Evolutionary conservation across 1,139 yeast species (phyloP).

Genomic region (Candida tetrigidarum): DNA sequence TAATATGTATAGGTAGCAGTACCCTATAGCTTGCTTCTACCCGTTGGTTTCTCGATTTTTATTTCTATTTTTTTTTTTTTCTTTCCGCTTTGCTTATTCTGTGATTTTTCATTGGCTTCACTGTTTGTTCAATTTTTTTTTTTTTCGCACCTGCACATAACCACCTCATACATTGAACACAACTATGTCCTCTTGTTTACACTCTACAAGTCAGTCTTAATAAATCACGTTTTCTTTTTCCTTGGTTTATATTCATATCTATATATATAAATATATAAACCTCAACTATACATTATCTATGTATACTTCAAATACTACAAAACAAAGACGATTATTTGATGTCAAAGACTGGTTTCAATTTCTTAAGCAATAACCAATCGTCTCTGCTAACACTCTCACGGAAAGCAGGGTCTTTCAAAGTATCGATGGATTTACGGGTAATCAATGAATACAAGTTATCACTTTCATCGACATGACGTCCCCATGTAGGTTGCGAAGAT

Average conservation of each 20-base stretch:
- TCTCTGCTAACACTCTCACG: constrained; percentile 92
- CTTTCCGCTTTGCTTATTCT: constrained; percentile 3
- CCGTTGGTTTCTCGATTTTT: constrained; percentile 1
- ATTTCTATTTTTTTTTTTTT: constrained; percentile 4
- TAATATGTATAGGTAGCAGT: not conserved
- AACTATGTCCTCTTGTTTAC: no score
- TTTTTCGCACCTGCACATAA: not conserved
- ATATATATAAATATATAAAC: no score
- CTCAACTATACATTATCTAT: not conserved
- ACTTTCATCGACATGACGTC: constrained; percentile 95
- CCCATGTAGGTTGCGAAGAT: constrained; percentile 96
- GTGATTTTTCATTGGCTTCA: constrained; percentile 12
- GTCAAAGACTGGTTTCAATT: constrained; percentile 85
- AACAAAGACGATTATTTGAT: constrained; percentile 42
- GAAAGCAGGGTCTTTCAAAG: constrained; percentile 98
- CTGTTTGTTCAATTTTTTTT: not conserved
- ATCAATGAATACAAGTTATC: constrained; percentile 89
- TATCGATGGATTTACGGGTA: constrained; percentile 88
- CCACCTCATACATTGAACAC: no score
- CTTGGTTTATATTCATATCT: not conserved
- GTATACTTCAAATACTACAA: not conserved
- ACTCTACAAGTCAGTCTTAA: no score
- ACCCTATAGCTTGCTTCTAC: not conserved
- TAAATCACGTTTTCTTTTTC: not conserved
- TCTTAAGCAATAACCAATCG: constrained; percentile 91